A percentile compares a stretch with the other conserved stretches of the same genome.
Evolutionary conservation across 495 filamentous ascomycete species (phyloP).

Genomic region (Aspergillus baeticus): DNA sequence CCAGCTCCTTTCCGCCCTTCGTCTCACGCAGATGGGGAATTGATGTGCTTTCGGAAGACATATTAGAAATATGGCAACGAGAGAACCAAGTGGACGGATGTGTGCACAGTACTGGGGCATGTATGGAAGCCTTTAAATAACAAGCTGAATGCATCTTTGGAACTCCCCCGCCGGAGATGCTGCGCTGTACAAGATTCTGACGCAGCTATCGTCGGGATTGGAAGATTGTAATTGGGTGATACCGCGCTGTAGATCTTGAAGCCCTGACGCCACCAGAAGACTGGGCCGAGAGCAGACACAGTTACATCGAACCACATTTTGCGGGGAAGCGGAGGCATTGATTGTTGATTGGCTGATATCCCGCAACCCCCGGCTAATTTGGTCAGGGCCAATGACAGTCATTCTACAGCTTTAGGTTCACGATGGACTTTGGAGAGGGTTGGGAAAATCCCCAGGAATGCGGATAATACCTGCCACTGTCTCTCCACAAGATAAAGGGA

Average conservation of each 20-base stretch:
- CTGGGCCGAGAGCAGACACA: background rate
- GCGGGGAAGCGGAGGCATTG: background rate
- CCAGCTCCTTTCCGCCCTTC: conserved; percentile 33
- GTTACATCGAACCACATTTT: background rate
- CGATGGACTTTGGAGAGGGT: too few species aligned
- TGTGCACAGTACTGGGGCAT: background rate
- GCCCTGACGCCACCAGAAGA: background rate
- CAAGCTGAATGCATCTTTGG: background rate
- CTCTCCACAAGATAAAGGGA: too few species aligned
- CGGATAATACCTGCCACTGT: too few species aligned
- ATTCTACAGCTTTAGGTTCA: background rate
- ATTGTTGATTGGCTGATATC: background rate
- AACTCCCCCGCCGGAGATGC: background rate
- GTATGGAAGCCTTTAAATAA: background rate
- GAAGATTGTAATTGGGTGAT: background rate
- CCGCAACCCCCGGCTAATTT: background rate
- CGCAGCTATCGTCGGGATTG: background rate
- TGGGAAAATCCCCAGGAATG: too few species aligned
- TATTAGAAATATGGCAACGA: background rate
- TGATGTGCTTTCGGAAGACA: background rate
- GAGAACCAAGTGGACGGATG: too few species aligned
- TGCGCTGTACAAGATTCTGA: background rate
- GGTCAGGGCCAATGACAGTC: background rate
- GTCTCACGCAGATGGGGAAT: conserved; percentile 32
- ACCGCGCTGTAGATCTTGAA: background rate